A percentile compares a stretch with the other conserved stretches of the same genome.
Evolutionary conservation across 208 protist species (phyloP).

Genomic region (Herpetomonas samuelpessoai): DNA sequence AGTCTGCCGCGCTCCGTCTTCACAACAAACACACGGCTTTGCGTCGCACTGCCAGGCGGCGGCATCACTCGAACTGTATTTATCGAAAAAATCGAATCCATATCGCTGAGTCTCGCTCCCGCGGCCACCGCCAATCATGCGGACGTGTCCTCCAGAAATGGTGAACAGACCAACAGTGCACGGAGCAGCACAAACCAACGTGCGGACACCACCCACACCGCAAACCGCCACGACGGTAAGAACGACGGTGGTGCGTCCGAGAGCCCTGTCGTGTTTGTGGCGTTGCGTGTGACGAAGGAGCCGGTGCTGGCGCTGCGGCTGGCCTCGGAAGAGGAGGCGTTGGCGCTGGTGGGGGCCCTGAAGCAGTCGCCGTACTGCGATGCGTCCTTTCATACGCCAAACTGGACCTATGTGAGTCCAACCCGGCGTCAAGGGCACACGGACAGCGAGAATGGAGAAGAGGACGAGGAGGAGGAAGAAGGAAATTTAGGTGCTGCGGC

Average conservation of each 20-base stretch:
- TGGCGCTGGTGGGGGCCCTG: slow-evolving; percentile 8
- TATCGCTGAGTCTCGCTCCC: slow-evolving; percentile 23
- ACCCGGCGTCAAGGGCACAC: not conserved
- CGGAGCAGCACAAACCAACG: too few relatives aligned
- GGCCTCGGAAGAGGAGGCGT: slow-evolving; percentile 6
- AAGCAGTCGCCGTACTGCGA: not conserved
- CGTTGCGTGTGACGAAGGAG: slow-evolving; percentile 23
- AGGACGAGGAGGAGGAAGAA: not conserved
- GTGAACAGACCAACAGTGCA: too few relatives aligned
- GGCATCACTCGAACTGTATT: slow-evolving; percentile 45
- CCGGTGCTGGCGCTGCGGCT: slow-evolving; percentile 28
- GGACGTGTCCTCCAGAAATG: too few relatives aligned
- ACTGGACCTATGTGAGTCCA: not conserved
- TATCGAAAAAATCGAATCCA: slow-evolving; percentile 20
- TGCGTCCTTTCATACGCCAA: not conserved
- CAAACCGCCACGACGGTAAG: too few relatives aligned
- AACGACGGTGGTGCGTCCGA: too few relatives aligned
- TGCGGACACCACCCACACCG: too few relatives aligned
- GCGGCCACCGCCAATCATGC: too few relatives aligned
- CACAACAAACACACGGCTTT: slow-evolving; percentile 27
- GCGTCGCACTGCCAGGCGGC: slow-evolving; percentile 40
- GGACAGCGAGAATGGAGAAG: not conserved
- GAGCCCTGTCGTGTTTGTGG: slow-evolving; percentile 14
- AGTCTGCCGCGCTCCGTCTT: slow-evolving; percentile 33
- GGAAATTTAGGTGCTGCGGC: too few relatives aligned